Base-by-base conservation (phyloP, 768 basidiomycete species). In the Plicaturopsis crispa region DNA sequence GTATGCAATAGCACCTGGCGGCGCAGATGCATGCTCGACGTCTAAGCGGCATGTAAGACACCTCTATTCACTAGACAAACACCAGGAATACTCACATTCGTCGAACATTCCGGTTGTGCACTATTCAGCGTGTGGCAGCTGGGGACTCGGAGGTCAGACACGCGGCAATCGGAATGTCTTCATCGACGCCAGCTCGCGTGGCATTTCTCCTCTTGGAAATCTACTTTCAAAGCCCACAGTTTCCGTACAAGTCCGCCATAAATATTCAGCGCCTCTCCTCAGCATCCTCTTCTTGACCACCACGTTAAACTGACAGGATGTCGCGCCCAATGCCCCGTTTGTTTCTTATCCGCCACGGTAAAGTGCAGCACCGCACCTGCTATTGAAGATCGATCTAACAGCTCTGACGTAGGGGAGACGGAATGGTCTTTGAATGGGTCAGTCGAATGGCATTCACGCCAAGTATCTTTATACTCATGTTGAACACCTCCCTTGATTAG, bases 401-500 rank as follows among this genome's bases (percentile, higher is more conserved):
- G 2, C 35, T 35, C 16, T 24, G 19, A 14, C 16, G 8, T 38
- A 89, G 86, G 90, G 22, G 85, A 96, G 66, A 97, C 93, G 2
- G 92, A 93, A 56, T 97, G 92, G 91, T 88, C 87, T 13, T 51
- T 83, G 31, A 91, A 84, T 49, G 91, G 90, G 77, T 81, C 40
- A 56, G 75, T 59, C 19, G 26, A 12, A 39, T 19, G 36, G 23
- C 16, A 24, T 6, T 31, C 33, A 33, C 23, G 17, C 19, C 21
- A 33, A 12, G 16, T 31, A 21, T 36, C 41, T 35, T 31, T 26
- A 36, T 23, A 50, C 41, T 38, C 38, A 36, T 44, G 24, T 44
- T 43, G 1, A 20, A 41, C 28, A 20, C 28, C 30, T 16, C 17
- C 17, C 39, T n/a, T n/a, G n/a, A n/a, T 33, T 45, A 83, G 81